Conservation (phyloP, 2,329 filamentous ascomycete species). For the Pseudohalonectria lignicola region DNA sequence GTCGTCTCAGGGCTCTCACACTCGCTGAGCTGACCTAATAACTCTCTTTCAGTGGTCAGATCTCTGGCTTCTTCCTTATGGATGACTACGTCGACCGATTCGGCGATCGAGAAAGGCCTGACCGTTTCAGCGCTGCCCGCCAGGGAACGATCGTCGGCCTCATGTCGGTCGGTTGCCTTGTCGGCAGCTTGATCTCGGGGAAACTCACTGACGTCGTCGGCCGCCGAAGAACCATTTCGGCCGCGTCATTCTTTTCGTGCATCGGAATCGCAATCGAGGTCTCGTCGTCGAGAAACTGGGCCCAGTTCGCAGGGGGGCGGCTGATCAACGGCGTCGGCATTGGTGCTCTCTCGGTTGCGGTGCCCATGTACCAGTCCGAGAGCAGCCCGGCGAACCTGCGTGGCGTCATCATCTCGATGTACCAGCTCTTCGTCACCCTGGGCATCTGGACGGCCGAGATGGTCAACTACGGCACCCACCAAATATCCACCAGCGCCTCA, state of each 20-base stretch:
- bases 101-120: conserved; percentile 21
- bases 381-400: conserved; percentile 56
- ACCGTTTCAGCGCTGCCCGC: conserved; percentile 43
- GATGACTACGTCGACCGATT: conserved; percentile 43
- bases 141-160: conserved; percentile 55
- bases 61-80: conserved; percentile 52
- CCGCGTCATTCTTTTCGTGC: conserved; percentile 49
- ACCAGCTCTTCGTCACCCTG: conserved; percentile 63
- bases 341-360: conserved; percentile 51
- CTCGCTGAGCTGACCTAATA: too few relatives aligned
- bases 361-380: conserved; percentile 68
- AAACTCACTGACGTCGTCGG: conserved; percentile 56
- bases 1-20: too few relatives aligned
- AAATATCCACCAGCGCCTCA: conserved; percentile 23
- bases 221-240: conserved; percentile 49
- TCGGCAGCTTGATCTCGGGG: conserved; percentile 49
- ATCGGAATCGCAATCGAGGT: conserved; percentile 61
- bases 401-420: conserved; percentile 52
- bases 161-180: conserved; percentile 47
- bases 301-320: conserved; percentile 54
- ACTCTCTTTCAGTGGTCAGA: conserved; percentile 39
- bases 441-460: conserved; percentile 51
- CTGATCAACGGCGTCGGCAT: conserved; percentile 57
- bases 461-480: conserved; percentile 51
- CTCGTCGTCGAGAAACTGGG: conserved; percentile 42